Base-by-base conservation (phyloP, 1,284 basidiomycete species). In the Prillingera fragicola region DNA sequence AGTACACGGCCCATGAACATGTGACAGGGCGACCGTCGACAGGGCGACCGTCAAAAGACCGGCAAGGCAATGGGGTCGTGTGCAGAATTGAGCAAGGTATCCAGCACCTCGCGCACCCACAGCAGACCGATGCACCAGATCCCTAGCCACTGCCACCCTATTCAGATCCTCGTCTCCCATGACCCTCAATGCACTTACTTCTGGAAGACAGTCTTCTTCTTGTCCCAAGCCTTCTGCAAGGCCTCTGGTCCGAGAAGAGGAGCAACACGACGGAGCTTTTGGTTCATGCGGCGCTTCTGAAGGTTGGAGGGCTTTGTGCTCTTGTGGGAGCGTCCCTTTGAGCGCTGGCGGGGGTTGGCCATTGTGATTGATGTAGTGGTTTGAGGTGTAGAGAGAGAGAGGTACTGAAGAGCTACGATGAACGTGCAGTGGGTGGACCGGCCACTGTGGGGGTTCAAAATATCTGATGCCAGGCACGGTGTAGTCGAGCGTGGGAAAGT, bases 311-410 rank as follows among this genome's bases (percentile, higher is more conserved):
- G 67, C 41, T 64, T 65, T 25, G 54, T 58, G 22, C 53, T 54
- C 45, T 57, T 63, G 41, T 56, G 53, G n/a, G 65, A 67, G 33
- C 57, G 43, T 6, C 61, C 56, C 50, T 69, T 71, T 44, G 55
- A 61, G 36, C 69, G 78, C 72, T 95, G 91, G 48, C 90, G 80
- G 57, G 91, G 91, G 69, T 94, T 95, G 42, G 85, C 88, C 91
- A 96, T 95, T 8, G 29, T 59, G 45, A 12, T 13, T 15, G 32
- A 35, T 26, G 36, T 21, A 19, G 14, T 14, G 22, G 32, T 14
- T 3, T 25, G 21, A 5, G 17, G 34, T 14, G n/a, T 37, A 31
- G 23, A 24, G 12, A 19, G 21, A 8, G n/a, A 25, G n/a, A n/a
- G 23, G 35, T 36, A 38, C 29, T 35, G 25, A 24, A 26, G 15